phyloP scores from a whole-genome alignment of 495 filamentous ascomycete genomes.

The Wilcoxina mikolae region DNA sequence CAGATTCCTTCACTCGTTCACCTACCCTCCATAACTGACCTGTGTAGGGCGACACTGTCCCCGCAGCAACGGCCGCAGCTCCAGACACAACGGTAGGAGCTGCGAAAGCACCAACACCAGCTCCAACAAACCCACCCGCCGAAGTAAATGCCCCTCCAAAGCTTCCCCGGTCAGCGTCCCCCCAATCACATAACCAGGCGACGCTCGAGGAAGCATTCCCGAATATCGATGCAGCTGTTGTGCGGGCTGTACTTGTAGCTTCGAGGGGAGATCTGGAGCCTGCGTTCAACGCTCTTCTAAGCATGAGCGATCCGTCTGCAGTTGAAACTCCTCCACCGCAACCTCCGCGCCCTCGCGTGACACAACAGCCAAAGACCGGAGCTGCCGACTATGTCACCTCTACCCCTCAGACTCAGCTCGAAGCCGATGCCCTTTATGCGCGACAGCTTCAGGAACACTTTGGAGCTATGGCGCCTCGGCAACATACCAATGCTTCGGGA shows the following conservation, averaged over 20 bases:
- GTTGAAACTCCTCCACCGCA: conserved; percentile 43
- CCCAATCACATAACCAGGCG: conserved; percentile 67
- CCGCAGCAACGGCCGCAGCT: background rate
- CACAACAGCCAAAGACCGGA: conserved; percentile 31
- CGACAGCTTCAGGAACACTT: conserved; percentile 83
- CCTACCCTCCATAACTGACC: background rate
- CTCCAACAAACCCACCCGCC: too few species aligned
- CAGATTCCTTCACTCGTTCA: background rate
- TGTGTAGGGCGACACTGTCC: background rate
- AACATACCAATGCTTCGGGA: background rate
- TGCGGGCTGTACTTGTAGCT: conserved; percentile 75
- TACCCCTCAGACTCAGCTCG: conserved; percentile 60
- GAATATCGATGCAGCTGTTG: conserved; percentile 58
- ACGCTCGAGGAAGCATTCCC: conserved; percentile 94
- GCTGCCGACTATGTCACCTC: conserved; percentile 29
- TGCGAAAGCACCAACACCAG: too few species aligned
- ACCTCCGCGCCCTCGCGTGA: conserved; percentile 49
- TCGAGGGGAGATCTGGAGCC: conserved; percentile 81
- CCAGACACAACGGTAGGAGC: too few species aligned
- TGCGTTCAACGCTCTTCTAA: conserved; percentile 83
- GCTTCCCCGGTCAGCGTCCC: conserved; percentile 70
- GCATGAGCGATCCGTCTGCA: conserved; percentile 25
- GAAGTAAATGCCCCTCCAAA: conserved; percentile 57
- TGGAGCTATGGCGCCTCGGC: conserved; percentile 1
- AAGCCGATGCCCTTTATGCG: conserved; percentile 85